Conservation (phyloP, 2,329 filamentous ascomycete genomes). For the Aspergillus texensis region DNA sequence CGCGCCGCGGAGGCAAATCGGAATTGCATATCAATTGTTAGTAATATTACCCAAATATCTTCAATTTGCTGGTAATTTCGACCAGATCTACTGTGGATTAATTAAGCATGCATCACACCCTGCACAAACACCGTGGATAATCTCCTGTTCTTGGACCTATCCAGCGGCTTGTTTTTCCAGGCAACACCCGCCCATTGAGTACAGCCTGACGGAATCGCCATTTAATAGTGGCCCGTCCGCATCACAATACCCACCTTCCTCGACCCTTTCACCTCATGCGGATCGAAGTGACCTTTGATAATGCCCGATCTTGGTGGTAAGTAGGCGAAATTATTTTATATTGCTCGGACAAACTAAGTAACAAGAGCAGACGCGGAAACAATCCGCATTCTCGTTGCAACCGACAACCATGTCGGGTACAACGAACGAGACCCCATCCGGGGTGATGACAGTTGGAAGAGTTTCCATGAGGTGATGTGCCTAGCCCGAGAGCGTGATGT, state of each 20-base stretch:
- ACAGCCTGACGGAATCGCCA: conserved; percentile 1
- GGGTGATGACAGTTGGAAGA: conserved; percentile 96
- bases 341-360: not conserved
- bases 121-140: not conserved
- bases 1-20: conserved; percentile 21
- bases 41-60: not conserved
- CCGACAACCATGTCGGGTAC: conserved; percentile 97
- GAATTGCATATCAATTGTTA: not conserved
- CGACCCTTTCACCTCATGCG: not conserved
- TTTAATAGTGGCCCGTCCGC: not conserved
- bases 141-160: not conserved
- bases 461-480: conserved; percentile 93
- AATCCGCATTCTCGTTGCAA: conserved; percentile 90
- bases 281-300: conserved; percentile 1
- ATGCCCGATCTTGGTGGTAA: conserved; percentile 35
- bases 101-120: not conserved
- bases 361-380: conserved; percentile 66
- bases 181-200: conserved; percentile 10
- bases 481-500: conserved; percentile 86
- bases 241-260: not conserved
- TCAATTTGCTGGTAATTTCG: too few species aligned
- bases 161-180: not conserved
- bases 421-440: conserved; percentile 90
- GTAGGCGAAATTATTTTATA: not conserved
- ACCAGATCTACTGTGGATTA: not conserved